Percentiles rank a stretch among this genome's conserved stretches.
phyloP scores from a whole-genome alignment of 1,284 basidiomycete genomes.

The Uromyces viciae-fabae region DNA sequence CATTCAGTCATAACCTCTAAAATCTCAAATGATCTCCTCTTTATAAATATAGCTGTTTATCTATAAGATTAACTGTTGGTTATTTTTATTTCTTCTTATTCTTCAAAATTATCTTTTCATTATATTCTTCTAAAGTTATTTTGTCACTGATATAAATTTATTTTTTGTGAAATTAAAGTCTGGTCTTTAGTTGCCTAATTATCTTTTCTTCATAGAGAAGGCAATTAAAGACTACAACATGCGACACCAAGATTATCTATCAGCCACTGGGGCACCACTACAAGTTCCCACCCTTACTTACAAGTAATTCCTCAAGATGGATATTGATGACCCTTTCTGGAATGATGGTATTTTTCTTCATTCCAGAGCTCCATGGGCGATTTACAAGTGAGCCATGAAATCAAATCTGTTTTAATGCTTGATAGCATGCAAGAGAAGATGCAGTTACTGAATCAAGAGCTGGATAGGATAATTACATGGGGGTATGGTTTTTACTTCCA shows the following conservation, averaged over 20 bases:
- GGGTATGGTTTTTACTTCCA: too few species aligned
- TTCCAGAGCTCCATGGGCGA: not conserved
- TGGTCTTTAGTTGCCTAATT: too few species aligned
- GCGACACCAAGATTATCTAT: not conserved
- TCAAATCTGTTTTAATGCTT: not conserved
- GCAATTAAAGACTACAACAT: not conserved
- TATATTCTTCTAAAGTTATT: too few species aligned
- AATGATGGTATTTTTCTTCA: slow-evolving; percentile 7
- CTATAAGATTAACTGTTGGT: too few species aligned
- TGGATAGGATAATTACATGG: not conserved
- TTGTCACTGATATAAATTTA: too few species aligned
- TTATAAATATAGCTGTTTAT: too few species aligned
- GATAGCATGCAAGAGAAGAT: not conserved
- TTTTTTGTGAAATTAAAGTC: too few species aligned
- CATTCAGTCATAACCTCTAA: too few species aligned
- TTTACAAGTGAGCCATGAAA: not conserved
- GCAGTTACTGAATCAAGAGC: not conserved
- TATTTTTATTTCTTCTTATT: too few species aligned
- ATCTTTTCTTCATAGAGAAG: too few species aligned
- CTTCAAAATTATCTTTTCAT: too few species aligned
- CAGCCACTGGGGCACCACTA: not conserved
- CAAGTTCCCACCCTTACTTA: not conserved
- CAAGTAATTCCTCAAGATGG: not conserved
- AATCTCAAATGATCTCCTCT: too few species aligned
- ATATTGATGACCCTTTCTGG: not conserved